Evolutionary conservation across 805 yeast species (phyloP), one percentile per base, ranked within the genome.

Genomic region (Cephaloascus albidus): DNA sequence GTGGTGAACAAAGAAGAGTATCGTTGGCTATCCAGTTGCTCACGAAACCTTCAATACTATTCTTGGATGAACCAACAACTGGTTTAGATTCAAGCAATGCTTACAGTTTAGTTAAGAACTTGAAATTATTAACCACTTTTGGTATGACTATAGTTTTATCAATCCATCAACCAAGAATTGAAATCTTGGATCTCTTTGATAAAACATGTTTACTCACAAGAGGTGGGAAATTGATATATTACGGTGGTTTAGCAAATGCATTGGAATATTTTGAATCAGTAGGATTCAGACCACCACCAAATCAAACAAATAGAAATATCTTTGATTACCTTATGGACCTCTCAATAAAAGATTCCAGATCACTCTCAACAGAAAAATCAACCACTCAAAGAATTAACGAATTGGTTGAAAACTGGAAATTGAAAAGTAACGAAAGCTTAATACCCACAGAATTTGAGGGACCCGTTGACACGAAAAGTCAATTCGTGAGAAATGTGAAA

Each of bases 31-130:
- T 85, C 15, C 95, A 86, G 54, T 61, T 86, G 52, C 64, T 86
- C 36, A 74, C 84, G 4, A 82, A 78, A 45, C 95, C 95, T 0
- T 76, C 88, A 0, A 62, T 86, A 2, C 57, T 87, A 43, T 85
- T 85, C 49, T 58, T 86, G 34, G 96, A 86, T 55, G 95, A 86
- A 49, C 95, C 95, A 4, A 86, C 95, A 1, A 85, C 95, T 0
- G 95, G 95, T 1, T 60, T 86, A 27, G 95, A 86, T 56, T 79
- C 94, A 4, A 78, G 76, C 44, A 78, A 88, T 10, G 89, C 95
- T 0, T 73, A 68, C 45, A 60, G 78, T 40, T 63, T 86, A 28
- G 72, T 86, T 14, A 62, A 70, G 35, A 75, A 85, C 0, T 66
- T 87, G 40, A 73, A 76, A 46, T 67, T 72, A 41, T 61, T 81